Percentiles rank a stretch among this genome's conserved stretches.
phyloP scores from a whole-genome alignment of 768 basidiomycete species.

The Podaxis sp. region DNA sequence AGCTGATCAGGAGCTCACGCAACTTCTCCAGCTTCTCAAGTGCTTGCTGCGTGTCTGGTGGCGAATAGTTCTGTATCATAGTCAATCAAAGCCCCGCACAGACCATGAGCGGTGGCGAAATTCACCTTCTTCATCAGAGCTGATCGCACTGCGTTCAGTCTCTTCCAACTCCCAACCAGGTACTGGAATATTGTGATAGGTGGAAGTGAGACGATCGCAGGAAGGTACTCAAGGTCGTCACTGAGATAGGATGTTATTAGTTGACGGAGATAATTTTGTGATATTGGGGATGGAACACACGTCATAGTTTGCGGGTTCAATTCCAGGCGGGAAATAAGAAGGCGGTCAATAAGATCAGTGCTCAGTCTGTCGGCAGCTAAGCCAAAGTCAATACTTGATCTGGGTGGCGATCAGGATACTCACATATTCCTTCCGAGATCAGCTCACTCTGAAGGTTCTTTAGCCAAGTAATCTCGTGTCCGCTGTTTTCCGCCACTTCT shows the following conservation, averaged over 20 bases:
- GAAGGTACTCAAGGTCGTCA: constrained; percentile 72
- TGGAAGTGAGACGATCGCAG: constrained; percentile 77
- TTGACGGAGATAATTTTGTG: not conserved
- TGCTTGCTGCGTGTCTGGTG: constrained; percentile 63
- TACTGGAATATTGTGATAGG: constrained; percentile 85
- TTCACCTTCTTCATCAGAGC: constrained; percentile 66
- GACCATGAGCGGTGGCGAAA: not conserved
- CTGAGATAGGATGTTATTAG: constrained; percentile 33
- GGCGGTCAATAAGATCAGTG: constrained; percentile 66
- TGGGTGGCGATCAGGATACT: constrained; percentile 20
- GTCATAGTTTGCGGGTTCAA: constrained; percentile 71
- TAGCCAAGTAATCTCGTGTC: constrained; percentile 80
- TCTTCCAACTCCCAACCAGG: constrained; percentile 89
- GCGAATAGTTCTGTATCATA: constrained; percentile 51
- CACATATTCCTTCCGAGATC: constrained; percentile 54
- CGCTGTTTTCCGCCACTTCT: constrained; percentile 55
- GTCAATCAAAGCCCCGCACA: not conserved
- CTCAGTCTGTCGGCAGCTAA: constrained; percentile 44
- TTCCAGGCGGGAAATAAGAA: constrained; percentile 84
- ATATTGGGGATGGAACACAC: constrained; percentile 37
- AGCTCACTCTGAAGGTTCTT: constrained; percentile 74
- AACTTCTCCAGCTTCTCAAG: constrained; percentile 67
- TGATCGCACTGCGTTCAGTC: constrained; percentile 58
- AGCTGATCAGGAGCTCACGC: constrained; percentile 83
- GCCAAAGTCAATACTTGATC: constrained; percentile 8